phyloP scores from a whole-genome alignment of 345 rosid genomes.

The Salix caprea region DNA sequence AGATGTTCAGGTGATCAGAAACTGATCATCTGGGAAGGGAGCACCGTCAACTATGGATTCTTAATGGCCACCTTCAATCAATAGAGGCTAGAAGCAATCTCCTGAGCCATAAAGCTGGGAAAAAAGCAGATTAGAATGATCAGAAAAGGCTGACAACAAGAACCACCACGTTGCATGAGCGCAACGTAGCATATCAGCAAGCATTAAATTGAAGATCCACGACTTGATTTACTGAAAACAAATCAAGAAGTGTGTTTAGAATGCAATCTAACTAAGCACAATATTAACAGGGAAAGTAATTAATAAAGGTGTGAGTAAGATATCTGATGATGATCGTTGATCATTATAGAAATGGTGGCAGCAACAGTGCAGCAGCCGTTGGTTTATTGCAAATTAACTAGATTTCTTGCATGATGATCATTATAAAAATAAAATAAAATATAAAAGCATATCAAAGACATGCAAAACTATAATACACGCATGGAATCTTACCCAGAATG shows the following conservation, averaged over 20 bases:
- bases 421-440: no score
- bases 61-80: not conserved
- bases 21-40: not conserved
- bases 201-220: not conserved
- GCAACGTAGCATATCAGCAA: not conserved
- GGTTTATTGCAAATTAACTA: no score
- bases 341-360: no score
- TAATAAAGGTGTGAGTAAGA: no score
- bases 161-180: not conserved
- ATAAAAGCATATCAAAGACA: not conserved
- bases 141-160: not conserved
- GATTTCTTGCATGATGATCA: no score
- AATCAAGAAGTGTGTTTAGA: not conserved
- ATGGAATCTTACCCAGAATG: no score
- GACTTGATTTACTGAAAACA: not conserved
- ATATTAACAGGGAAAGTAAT: no score
- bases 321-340: no score
- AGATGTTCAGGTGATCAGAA: not conserved
- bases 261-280: not conserved
- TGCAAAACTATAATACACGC: not conserved
- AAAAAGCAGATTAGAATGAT: not conserved
- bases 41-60: not conserved
- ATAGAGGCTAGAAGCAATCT: not conserved
- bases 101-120: not conserved
- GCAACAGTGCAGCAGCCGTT: no score